Evolutionary conservation across 2,329 filamentous ascomycete genomes (phyloP), one percentile per base, ranked within the genome.

Genomic region (Calonectria pseudoturangicola): DNA sequence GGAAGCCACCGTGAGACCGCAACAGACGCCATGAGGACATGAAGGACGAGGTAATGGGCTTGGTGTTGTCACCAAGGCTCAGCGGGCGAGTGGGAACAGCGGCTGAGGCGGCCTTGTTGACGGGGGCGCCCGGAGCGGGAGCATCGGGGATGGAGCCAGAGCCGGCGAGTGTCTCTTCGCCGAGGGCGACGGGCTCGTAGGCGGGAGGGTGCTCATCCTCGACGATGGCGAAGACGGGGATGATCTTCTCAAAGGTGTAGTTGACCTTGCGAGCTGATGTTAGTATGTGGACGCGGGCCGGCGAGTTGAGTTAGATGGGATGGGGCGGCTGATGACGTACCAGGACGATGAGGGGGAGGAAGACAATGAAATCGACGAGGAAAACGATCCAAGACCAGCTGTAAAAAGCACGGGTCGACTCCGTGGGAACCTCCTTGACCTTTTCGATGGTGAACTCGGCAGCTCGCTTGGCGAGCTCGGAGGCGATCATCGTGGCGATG

Each of bases 1-100:
- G 86, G 84, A 89, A 89, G 74, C 95, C 94, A 73, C 89, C 92
- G 75, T 91, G 85, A 58, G 89, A 85, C 75, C 87, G 87, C 54
- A 98, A 88, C 73, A 89, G 85, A 48, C 87, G 86, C 82, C 86
- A 83, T 71, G 86, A 89, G 78, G 85, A 84, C 76, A 88, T 87
- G 78, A 91, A 79, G 66, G 87, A 90, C 33, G 87, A 85, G 25
- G 88, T 90, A 76, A 89, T 82, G 30, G 77, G 77, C n/a, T 70
- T 68, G 33, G 71, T 73, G 9, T 70, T 48, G 15, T 45, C 58
- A 10, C 64, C 73, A 13, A 67, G 63, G 56, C 33, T 62, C 16
- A 71, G 10, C 10, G 63, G 62, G 47, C 50, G 39, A 30, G 62
- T 63, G 39, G 73, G 58, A 51, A 64, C 28, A 77, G 82, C 74